A percentile compares a stretch with the other conserved stretches of the same genome.
These are phyloP conservation scores for Calophaca sinica DNA, from an alignment of 306 rosid genomes.

Conservation along the genomic window DNA sequence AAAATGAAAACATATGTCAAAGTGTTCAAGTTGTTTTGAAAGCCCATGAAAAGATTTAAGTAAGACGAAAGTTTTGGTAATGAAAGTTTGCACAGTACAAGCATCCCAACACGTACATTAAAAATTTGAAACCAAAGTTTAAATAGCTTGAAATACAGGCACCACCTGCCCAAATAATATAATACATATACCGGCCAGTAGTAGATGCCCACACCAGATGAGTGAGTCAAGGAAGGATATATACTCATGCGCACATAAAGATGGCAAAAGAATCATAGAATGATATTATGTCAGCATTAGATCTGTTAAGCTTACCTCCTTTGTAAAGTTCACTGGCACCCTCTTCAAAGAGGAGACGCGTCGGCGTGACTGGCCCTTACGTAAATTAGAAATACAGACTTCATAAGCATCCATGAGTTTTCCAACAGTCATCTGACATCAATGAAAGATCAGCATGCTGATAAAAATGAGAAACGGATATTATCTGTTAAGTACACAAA, in stretches of 20 bases:
- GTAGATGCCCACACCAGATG: slow-evolving; percentile 4
- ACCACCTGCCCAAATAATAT: slow-evolving; percentile 7
- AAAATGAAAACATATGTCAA: slow-evolving; percentile 27
- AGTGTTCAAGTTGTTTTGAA: background rate
- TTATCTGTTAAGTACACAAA: slow-evolving; percentile 31
- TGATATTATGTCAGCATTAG: slow-evolving; percentile 36
- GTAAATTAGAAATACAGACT: slow-evolving; percentile 76
- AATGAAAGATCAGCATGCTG: slow-evolving; percentile 45
- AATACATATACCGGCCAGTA: slow-evolving; percentile 29
- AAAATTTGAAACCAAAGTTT: slow-evolving; percentile 25
- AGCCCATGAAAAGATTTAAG: slow-evolving; percentile 31
- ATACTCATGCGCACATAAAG: slow-evolving; percentile 16
- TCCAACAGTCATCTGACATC: slow-evolving; percentile 80
- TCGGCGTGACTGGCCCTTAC: slow-evolving; percentile 68
- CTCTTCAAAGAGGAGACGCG: slow-evolving; percentile 75
- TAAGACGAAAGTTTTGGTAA: slow-evolving; percentile 8
- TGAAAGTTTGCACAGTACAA: background rate
- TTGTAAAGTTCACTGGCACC: slow-evolving; percentile 89
- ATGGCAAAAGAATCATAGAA: slow-evolving; percentile 9
- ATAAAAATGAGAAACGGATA: slow-evolving; percentile 40
- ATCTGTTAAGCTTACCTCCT: slow-evolving; percentile 61
- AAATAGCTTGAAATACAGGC: slow-evolving; percentile 30
- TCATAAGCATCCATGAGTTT: slow-evolving; percentile 83
- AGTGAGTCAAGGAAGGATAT: slow-evolving; percentile 31
- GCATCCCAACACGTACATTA: slow-evolving; percentile 22